Conservation (phyloP, 805 yeast species). For the Candida arabinofermentans region DNA sequence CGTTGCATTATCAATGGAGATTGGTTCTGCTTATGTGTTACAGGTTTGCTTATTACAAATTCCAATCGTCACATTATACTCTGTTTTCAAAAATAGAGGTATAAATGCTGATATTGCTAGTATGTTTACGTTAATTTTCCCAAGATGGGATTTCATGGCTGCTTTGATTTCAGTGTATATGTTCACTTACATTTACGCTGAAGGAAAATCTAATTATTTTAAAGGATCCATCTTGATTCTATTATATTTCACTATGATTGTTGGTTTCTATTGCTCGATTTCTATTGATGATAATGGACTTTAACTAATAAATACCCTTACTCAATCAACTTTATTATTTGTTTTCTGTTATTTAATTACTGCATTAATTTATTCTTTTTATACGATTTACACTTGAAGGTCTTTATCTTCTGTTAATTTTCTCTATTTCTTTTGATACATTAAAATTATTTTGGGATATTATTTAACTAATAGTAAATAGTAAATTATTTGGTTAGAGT, state of each 20-base stretch:
- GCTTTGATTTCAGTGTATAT: conserved; percentile 79
- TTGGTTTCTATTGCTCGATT: conserved; percentile 74
- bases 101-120: conserved; percentile 31
- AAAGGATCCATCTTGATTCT: conserved; percentile 87
- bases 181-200: conserved; percentile 92
- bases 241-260: conserved; percentile 66
- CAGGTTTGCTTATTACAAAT: conserved; percentile 93
- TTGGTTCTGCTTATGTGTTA: conserved; percentile 94
- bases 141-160: conserved; percentile 92
- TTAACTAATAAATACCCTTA: not conserved
- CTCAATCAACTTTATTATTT: not conserved
- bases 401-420: too few species aligned
- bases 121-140: conserved; percentile 82
- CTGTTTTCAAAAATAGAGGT: conserved; percentile 45
- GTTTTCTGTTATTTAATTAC: not conserved
- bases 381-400: not conserved
- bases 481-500: conserved; percentile 16
- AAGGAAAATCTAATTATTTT: conserved; percentile 94
- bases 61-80: conserved; percentile 81
- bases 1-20: conserved; percentile 95
- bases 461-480: too few species aligned
- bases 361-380: not conserved
- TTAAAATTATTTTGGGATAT: not conserved
- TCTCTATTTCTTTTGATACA: not conserved
- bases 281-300: conserved; percentile 30